Conservation (phyloP, 2,329 filamentous ascomycete genomes). For the Diaporthe sp. region DNA sequence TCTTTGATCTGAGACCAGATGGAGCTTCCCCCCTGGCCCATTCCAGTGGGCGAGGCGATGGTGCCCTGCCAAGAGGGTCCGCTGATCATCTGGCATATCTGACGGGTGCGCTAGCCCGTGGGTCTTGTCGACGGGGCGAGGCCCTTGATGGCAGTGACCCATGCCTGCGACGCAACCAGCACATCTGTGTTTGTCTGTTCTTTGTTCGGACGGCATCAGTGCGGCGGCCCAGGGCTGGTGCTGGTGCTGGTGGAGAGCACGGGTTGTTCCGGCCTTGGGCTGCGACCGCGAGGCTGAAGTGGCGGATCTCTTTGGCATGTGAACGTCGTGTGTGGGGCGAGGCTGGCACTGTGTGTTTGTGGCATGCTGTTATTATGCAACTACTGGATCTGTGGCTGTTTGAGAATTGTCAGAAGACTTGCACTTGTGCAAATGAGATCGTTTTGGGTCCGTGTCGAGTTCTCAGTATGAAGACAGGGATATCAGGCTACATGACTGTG, state of each 20-base stretch:
- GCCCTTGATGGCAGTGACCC: not conserved
- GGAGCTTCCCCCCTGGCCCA: constrained; percentile 1
- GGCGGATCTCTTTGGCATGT: not conserved
- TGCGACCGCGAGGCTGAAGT: not conserved
- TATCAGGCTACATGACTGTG: too few relatives aligned
- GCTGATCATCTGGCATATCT: constrained; percentile 1
- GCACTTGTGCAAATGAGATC: not conserved
- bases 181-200: not conserved
- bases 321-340: not conserved
- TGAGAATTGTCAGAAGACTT: not conserved
- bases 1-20: not conserved
- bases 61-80: not conserved
- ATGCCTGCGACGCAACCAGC: constrained; percentile 2
- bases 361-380: not conserved
- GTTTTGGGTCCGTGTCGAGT: too few relatives aligned
- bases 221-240: not conserved
- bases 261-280: not conserved
- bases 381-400: not conserved
- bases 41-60: constrained; percentile 9
- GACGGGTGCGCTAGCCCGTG: not conserved
- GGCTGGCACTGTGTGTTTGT: not conserved
- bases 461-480: too few relatives aligned
- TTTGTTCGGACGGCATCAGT: constrained; percentile 4
- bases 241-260: not conserved
- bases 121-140: not conserved